Percentiles rank a stretch among this genome's conserved stretches.
Conservation (phyloP, 306 rosid genomes). For the Casuarina glauca region DNA sequence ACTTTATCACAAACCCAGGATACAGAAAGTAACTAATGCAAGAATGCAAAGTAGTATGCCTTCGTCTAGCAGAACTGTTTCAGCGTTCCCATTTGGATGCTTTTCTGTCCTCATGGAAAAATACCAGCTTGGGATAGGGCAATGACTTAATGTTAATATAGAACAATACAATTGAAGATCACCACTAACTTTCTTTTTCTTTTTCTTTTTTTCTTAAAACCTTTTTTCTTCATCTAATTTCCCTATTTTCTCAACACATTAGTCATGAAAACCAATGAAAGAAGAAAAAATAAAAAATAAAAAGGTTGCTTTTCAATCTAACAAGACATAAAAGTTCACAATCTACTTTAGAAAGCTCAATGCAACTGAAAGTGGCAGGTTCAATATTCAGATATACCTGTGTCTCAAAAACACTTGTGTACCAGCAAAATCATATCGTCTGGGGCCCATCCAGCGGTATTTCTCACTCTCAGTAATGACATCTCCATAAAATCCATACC, state of each 20-base stretch:
- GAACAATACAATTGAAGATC: not conserved
- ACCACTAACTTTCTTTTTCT: not conserved
- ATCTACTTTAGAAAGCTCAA: not conserved
- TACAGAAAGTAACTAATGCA: not conserved
- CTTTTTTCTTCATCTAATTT: not conserved
- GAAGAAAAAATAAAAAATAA: not conserved
- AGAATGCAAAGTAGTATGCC: not conserved
- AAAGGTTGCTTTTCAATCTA: not conserved
- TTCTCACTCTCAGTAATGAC: slow-evolving; percentile 94
- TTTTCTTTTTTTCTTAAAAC: not conserved
- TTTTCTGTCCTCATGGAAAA: not conserved
- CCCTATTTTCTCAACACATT: not conserved
- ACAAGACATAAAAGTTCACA: not conserved
- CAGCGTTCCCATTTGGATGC: not conserved
- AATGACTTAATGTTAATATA: not conserved
- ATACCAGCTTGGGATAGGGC: not conserved
- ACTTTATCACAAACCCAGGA: not conserved
- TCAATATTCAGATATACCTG: slow-evolving; percentile 38
- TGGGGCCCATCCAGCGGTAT: slow-evolving; percentile 98
- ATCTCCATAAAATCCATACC: slow-evolving; percentile 99
- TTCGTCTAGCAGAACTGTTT: not conserved
- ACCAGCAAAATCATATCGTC: slow-evolving; percentile 91
- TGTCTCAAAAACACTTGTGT: slow-evolving; percentile 83
- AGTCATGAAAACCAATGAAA: slow-evolving; percentile 4
- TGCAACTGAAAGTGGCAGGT: not conserved